Conservation (phyloP, 2,329 filamentous ascomycete genomes). For the Chaetomium strumarium region DNA sequence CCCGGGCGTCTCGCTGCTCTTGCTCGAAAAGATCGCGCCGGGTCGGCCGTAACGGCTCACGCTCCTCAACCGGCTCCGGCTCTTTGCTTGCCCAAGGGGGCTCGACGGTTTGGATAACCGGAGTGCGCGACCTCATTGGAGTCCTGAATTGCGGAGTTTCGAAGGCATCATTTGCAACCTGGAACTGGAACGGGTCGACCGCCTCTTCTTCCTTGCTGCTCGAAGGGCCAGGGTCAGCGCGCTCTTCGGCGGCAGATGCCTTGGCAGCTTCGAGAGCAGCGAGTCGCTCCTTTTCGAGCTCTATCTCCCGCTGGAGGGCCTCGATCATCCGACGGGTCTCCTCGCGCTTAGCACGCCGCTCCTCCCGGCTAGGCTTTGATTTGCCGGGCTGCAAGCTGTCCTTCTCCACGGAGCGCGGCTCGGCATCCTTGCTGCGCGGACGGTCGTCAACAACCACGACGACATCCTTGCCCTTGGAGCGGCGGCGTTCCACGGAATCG, state of each 20-base stretch:
- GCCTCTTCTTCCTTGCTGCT: constrained; percentile 20
- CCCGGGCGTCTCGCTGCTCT: constrained; percentile 36
- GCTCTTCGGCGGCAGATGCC: constrained; percentile 17
- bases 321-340: constrained; percentile 23
- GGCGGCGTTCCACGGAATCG: constrained; percentile 21
- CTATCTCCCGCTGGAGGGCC: constrained; percentile 22
- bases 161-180: constrained; percentile 49
- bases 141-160: constrained; percentile 37
- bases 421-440: constrained; percentile 10
- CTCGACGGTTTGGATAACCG: constrained; percentile 44
- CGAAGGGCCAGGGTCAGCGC: constrained; percentile 3
- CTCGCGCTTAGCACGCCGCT: constrained; percentile 19
- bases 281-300: constrained; percentile 21
- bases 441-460: constrained; percentile 21
- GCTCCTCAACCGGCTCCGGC: constrained; percentile 22
- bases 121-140: constrained; percentile 30
- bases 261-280: constrained; percentile 26
- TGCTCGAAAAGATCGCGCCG: constrained; percentile 47
- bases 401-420: constrained; percentile 9
- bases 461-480: constrained; percentile 19
- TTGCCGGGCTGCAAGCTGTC: constrained; percentile 6
- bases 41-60: constrained; percentile 36
- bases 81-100: constrained; percentile 40
- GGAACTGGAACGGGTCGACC: constrained; percentile 55
- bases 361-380: constrained; percentile 21